A percentile compares a stretch with the other conserved stretches of the same genome.
Evolutionary conservation across 306 rosid genomes (phyloP).

Genomic region (Senna tora): DNA sequence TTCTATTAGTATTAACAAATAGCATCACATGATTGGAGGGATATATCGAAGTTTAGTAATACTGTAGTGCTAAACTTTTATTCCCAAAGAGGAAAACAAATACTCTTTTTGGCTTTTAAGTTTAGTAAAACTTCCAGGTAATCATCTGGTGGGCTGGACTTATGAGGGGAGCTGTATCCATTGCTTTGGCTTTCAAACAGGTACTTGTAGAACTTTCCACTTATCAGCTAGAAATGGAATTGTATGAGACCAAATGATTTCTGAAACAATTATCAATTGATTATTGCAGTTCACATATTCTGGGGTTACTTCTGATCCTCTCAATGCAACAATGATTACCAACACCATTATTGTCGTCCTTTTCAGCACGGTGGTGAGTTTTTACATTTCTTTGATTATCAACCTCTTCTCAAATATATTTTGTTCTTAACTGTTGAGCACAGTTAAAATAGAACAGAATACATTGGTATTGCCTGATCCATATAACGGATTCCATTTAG

Average conservation of each 20-base stretch:
- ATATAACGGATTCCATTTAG: too few relatives aligned
- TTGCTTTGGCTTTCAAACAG: slow-evolving; percentile 94
- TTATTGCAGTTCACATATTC: slow-evolving; percentile 74
- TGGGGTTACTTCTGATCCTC: slow-evolving; percentile 79
- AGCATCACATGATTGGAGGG: too few relatives aligned
- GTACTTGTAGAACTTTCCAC: slow-evolving; percentile 41
- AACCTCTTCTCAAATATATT: not conserved
- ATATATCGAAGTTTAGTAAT: too few relatives aligned
- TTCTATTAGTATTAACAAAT: too few relatives aligned
- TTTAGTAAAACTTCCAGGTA: slow-evolving; percentile 48
- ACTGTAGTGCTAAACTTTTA: too few relatives aligned
- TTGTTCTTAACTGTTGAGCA: not conserved
- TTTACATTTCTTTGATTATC: not conserved
- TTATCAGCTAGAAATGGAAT: not conserved
- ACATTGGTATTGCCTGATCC: too few relatives aligned
- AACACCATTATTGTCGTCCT: slow-evolving; percentile 81
- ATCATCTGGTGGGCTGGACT: slow-evolving; percentile 97
- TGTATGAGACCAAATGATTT: not conserved
- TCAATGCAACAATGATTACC: slow-evolving; percentile 78
- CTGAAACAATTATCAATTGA: slow-evolving; percentile 11
- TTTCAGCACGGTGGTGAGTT: slow-evolving; percentile 80
- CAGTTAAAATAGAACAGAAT: too few relatives aligned
- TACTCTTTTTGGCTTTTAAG: not conserved
- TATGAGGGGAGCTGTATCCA: slow-evolving; percentile 92
- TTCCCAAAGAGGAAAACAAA: slow-evolving; percentile 4